phyloP scores from a whole-genome alignment of 2,329 filamentous ascomycete species.

The Coniochaeta ligniaria region DNA sequence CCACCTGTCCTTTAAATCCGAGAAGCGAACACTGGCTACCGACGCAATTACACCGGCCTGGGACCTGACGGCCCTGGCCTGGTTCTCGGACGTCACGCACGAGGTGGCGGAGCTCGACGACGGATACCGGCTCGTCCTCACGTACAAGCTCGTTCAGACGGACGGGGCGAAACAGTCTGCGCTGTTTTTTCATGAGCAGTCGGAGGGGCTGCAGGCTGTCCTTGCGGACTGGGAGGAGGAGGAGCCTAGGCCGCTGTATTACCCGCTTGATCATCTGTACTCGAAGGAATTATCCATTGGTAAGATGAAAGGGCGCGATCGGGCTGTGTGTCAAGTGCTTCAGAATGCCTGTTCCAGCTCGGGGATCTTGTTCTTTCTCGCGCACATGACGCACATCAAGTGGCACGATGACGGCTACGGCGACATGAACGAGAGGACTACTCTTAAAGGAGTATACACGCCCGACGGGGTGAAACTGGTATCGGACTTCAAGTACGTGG shows the following conservation, averaged over 20 bases:
- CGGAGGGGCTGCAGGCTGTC: conserved; percentile 4
- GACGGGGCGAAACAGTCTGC: conserved; percentile 6
- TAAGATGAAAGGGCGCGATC: conserved; percentile 17
- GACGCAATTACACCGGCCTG: conserved; percentile 18
- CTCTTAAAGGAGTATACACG: neutral
- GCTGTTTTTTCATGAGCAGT: conserved; percentile 8
- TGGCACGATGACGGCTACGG: neutral
- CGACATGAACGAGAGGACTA: conserved; percentile 1
- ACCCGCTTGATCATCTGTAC: conserved; percentile 16
- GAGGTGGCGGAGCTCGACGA: conserved; percentile 33
- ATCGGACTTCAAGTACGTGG: neutral
- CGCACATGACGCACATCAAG: conserved; percentile 10
- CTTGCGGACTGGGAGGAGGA: conserved; percentile 7
- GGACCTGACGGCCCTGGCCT: conserved; percentile 22
- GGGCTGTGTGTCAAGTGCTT: conserved; percentile 9
- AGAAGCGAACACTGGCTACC: conserved; percentile 22
- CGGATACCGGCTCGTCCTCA: conserved; percentile 37
- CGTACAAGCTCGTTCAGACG: conserved; percentile 37
- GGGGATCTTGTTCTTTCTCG: conserved; percentile 12
- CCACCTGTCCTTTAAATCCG: conserved; percentile 23
- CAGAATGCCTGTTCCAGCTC: conserved; percentile 6
- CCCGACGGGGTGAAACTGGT: neutral
- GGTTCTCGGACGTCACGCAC: conserved; percentile 42
- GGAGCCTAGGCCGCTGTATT: conserved; percentile 6
- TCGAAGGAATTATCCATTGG: conserved; percentile 11